A percentile compares a stretch with the other conserved stretches of the same genome.
These are phyloP conservation scores for Talaromyces sp. DNA, from an alignment of 2,329 filamentous ascomycete genomes.

Conservation along the genomic window DNA sequence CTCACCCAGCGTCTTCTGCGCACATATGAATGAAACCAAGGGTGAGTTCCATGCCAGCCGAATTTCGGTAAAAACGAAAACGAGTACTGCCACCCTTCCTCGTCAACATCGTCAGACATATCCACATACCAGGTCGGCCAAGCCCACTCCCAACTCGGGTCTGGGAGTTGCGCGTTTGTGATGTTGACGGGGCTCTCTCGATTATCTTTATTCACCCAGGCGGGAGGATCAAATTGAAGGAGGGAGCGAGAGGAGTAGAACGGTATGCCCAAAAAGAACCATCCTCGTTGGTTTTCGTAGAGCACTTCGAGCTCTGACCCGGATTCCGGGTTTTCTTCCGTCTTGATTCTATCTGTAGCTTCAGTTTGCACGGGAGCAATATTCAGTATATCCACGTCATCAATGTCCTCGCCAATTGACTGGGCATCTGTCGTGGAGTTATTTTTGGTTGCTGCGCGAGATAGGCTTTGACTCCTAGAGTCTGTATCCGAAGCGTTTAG, in stretches of 20 bases:
- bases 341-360: not conserved
- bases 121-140: constrained; percentile 70
- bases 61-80: constrained; percentile 74
- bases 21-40: constrained; percentile 96
- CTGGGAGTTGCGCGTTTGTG: constrained; percentile 84
- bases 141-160: constrained; percentile 92
- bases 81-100: constrained; percentile 94
- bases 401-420: not conserved
- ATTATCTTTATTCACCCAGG: constrained; percentile 73
- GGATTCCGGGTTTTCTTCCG: constrained; percentile 24
- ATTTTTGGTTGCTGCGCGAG: not conserved
- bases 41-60: constrained; percentile 81
- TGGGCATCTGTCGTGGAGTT: not conserved
- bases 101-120: constrained; percentile 78
- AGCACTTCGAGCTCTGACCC: constrained; percentile 71
- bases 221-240: constrained; percentile 75
- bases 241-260: constrained; percentile 86
- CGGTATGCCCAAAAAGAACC: constrained; percentile 81
- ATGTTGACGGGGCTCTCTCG: constrained; percentile 65
- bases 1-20: constrained; percentile 83
- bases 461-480: constrained; percentile 21
- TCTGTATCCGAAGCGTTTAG: constrained; percentile 41
- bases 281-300: constrained; percentile 92
- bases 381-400: constrained; percentile 10
- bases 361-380: constrained; percentile 12